A percentile compares a stretch with the other conserved stretches of the same genome.
Conservation (phyloP, 1,139 yeast species). For the Suhomyces bokatorum region DNA sequence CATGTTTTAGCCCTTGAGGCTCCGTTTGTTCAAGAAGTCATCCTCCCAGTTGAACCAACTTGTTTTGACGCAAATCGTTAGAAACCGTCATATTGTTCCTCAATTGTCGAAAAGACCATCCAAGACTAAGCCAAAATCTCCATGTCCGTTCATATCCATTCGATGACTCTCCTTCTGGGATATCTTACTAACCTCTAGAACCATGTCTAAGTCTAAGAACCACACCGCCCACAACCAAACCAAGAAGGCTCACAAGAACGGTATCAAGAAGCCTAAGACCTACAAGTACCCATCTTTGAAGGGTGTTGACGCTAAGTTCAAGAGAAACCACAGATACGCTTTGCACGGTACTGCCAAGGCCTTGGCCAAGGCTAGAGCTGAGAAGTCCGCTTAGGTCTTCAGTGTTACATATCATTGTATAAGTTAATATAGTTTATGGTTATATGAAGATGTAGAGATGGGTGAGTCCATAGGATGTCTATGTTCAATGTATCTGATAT, state of each 20-base stretch:
- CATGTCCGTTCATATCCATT: not conserved
- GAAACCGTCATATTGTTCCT: too few relatives aligned
- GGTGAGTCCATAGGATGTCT: too few relatives aligned
- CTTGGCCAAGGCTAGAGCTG: conserved; percentile 75
- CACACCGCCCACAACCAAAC: conserved; percentile 99
- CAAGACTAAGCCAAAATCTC: too few relatives aligned
- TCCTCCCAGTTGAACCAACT: not conserved
- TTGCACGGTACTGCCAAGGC: conserved; percentile 96
- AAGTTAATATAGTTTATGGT: conserved; percentile 23
- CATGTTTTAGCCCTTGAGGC: too few relatives aligned
- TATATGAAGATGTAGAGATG: not conserved
- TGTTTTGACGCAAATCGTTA: too few relatives aligned
- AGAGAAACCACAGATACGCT: conserved; percentile 99
- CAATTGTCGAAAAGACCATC: too few relatives aligned
- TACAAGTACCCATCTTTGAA: conserved; percentile 97
- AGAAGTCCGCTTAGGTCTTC: conserved; percentile 24
- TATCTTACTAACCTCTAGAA: conserved; percentile 35
- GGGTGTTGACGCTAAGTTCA: conserved; percentile 99
- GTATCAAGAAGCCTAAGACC: conserved; percentile 99
- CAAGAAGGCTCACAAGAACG: conserved; percentile 99
- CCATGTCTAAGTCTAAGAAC: conserved; percentile 98
- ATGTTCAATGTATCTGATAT: too few relatives aligned
- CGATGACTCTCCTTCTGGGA: not conserved
- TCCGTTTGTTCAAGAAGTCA: not conserved
- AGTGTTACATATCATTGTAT: conserved; percentile 17